phyloP scores from a whole-genome alignment of 768 basidiomycete species.

The Albatrellus ellisii region DNA sequence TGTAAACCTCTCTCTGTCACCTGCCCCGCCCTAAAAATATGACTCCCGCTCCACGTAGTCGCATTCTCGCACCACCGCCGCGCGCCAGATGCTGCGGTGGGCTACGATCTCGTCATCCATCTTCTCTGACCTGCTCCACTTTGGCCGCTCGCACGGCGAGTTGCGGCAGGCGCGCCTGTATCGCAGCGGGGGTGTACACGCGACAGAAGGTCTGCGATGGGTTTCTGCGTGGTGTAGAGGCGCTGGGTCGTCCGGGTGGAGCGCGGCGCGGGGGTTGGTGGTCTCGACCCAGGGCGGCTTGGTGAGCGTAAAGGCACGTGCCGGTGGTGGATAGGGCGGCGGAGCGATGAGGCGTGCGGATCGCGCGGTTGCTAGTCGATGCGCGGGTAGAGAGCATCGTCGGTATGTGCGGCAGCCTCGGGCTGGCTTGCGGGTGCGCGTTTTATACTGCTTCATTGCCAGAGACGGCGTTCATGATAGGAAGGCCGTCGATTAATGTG shows the following conservation, averaged over 20 bases:
- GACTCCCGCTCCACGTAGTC: too few relatives aligned
- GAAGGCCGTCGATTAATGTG: too few relatives aligned
- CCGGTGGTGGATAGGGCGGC: slow-evolving; percentile 49
- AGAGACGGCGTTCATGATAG: too few relatives aligned
- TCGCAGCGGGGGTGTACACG: slow-evolving; percentile 58
- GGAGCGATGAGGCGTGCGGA: too few relatives aligned
- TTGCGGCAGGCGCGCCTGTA: slow-evolving; percentile 37
- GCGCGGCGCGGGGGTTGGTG: slow-evolving; percentile 38
- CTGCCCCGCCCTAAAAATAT: too few relatives aligned
- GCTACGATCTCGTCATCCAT: slow-evolving; percentile 50
- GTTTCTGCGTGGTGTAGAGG: slow-evolving; percentile 31
- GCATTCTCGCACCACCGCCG: neutral
- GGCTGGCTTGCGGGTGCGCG: too few relatives aligned
- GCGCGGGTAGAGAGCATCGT: too few relatives aligned
- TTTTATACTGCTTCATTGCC: too few relatives aligned
- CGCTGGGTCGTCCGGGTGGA: slow-evolving; percentile 28
- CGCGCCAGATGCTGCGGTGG: slow-evolving; percentile 3
- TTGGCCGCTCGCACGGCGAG: slow-evolving; percentile 42
- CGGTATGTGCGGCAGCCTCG: too few relatives aligned
- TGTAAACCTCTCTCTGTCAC: slow-evolving; percentile 26
- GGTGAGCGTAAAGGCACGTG: slow-evolving; percentile 42
- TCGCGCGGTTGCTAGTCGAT: too few relatives aligned
- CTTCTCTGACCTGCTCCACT: slow-evolving; percentile 63
- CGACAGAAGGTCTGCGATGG: slow-evolving; percentile 33
- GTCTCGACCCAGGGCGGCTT: slow-evolving; percentile 34